Conservation (phyloP, 352 stramenopile genomes). For the Globisporangium takayamanum region DNA sequence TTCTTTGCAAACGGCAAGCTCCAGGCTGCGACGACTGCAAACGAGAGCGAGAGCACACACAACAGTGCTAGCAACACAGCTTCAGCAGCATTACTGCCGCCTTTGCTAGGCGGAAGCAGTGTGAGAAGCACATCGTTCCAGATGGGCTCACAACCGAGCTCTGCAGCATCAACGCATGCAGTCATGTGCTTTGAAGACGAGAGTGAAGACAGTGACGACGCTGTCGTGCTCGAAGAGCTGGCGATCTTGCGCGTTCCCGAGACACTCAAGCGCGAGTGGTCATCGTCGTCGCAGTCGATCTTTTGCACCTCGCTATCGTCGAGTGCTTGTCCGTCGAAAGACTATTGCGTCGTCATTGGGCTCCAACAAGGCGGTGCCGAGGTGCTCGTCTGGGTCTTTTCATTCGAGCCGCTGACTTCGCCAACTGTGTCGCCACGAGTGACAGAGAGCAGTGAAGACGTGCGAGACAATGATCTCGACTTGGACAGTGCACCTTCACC, state of each 20-base stretch:
- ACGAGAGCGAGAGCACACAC: conserved; percentile 9
- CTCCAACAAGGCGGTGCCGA: conserved; percentile 27
- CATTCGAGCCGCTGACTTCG: conserved; percentile 19
- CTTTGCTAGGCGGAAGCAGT: conserved; percentile 2
- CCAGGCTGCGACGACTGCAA: conserved; percentile 20
- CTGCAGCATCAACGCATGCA: neutral
- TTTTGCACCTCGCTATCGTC: conserved; percentile 17
- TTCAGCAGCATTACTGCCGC: neutral
- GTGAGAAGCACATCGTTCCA: conserved; percentile 2
- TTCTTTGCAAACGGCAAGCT: conserved; percentile 28
- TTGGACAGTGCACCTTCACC: conserved; percentile 1
- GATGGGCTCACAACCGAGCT: neutral
- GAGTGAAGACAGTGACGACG: conserved; percentile 12
- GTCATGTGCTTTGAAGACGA: conserved; percentile 18
- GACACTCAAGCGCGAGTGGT: conserved; percentile 53
- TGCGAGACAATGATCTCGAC: conserved; percentile 5
- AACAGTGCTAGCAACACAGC: neutral
- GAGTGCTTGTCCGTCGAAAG: conserved; percentile 28
- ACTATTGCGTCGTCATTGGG: conserved; percentile 57
- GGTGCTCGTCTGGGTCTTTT: conserved; percentile 58
- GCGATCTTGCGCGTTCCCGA: conserved; percentile 33
- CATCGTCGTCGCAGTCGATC: conserved; percentile 22
- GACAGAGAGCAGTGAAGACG: neutral
- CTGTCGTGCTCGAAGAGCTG: conserved; percentile 22
- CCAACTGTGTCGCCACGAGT: neutral